Evolutionary conservation across 2,329 filamentous ascomycete genomes (phyloP).

Genomic region (Exophiala viscosa): DNA sequence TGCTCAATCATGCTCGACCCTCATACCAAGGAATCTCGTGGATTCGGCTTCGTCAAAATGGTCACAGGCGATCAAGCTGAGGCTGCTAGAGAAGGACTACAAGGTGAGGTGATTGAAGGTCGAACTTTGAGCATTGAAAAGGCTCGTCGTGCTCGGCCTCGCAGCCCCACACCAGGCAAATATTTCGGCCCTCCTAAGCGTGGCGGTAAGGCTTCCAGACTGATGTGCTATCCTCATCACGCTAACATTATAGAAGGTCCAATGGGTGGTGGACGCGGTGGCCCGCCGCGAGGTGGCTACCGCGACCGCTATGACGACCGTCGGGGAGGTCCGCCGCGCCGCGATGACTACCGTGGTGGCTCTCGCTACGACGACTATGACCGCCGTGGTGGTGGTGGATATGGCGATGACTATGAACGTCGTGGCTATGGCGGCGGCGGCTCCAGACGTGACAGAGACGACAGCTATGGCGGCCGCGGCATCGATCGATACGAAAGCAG

Average conservation of each 20-base stretch:
- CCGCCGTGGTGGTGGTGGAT: constrained; percentile 39
- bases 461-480: constrained; percentile 41
- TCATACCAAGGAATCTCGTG: constrained; percentile 96
- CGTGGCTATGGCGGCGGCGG: constrained; percentile 44
- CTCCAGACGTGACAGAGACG: constrained; percentile 39
- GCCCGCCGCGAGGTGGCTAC: constrained; percentile 35
- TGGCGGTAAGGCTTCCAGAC: constrained; percentile 50
- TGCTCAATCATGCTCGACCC: constrained; percentile 99
- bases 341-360: constrained; percentile 44
- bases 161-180: constrained; percentile 95
- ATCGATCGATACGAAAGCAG: constrained; percentile 39
- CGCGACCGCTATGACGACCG: constrained; percentile 50
- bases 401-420: constrained; percentile 42
- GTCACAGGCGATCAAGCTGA: constrained; percentile 90
- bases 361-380: constrained; percentile 43
- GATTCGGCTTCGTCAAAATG: constrained; percentile 99
- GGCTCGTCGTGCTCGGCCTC: constrained; percentile 88
- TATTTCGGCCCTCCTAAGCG: constrained; percentile 98
- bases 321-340: constrained; percentile 46
- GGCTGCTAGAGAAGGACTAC: constrained; percentile 91
- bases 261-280: constrained; percentile 45
- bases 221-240: neutral
- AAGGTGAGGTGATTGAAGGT: constrained; percentile 92
- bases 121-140: constrained; percentile 98
- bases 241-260: constrained; percentile 22